phyloP scores from a whole-genome alignment of 495 filamentous ascomycete genomes.

The Corynascus novoguineensis region DNA sequence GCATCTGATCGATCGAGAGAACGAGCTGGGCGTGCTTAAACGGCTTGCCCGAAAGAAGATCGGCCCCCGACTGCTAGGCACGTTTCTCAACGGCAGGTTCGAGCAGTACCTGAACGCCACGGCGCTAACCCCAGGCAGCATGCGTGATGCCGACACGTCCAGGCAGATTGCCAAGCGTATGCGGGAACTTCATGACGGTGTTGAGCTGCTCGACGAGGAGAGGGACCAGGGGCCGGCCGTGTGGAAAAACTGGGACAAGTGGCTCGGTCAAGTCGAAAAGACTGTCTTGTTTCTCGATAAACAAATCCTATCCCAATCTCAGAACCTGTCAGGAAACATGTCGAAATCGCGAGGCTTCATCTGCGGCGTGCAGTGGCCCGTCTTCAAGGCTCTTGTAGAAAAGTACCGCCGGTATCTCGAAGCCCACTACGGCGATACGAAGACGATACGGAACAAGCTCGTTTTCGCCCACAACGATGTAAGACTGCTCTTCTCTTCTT shows the following conservation, averaged over 20 bases:
- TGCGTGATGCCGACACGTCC: conserved; percentile 76
- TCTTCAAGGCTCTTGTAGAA: conserved; percentile 69
- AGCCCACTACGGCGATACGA: conserved; percentile 60
- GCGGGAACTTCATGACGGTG: conserved; percentile 90
- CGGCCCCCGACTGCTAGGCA: conserved; percentile 86
- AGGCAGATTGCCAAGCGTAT: conserved; percentile 97
- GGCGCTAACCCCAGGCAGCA: conserved; percentile 67
- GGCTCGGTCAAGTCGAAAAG: conserved; percentile 74
- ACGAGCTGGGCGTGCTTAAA: conserved; percentile 78
- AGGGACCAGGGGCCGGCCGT: conserved; percentile 71
- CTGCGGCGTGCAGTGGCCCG: conserved; percentile 78
- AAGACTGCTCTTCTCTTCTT: conserved; percentile 30
- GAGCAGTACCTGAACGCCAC: conserved; percentile 85
- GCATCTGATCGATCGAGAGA: conserved; percentile 90
- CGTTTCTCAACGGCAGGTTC: conserved; percentile 92
- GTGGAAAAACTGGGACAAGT: conserved; percentile 93
- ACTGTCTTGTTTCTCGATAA: conserved; percentile 72
- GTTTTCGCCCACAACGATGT: conserved; percentile 98
- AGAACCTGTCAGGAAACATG: conserved; percentile 33
- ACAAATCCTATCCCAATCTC: conserved; percentile 43
- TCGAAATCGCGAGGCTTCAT: conserved; percentile 70
- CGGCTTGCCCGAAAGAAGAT: conserved; percentile 88
- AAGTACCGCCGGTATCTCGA: conserved; percentile 72
- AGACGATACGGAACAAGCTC: conserved; percentile 63
- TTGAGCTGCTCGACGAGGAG: conserved; percentile 77